Percentiles rank a stretch among this genome's conserved stretches.
Conservation (phyloP, 2,329 filamentous ascomycete genomes). For the Colletotrichum melonis region DNA sequence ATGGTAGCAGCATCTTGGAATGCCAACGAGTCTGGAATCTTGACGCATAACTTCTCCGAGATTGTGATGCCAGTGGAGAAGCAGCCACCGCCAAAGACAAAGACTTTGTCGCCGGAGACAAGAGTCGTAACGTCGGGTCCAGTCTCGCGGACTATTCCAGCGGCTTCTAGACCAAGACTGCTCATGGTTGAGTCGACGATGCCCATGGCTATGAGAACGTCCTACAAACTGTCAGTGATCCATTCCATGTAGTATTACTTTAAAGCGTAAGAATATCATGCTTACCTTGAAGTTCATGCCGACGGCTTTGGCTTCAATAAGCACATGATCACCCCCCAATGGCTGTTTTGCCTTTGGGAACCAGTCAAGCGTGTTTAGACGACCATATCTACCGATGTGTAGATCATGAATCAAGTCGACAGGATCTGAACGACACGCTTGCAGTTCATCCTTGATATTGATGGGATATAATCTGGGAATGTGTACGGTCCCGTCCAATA, state of each 20-base stretch:
- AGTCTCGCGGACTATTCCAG: slow-evolving; percentile 45
- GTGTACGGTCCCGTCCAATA: not conserved
- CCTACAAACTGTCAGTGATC: not conserved
- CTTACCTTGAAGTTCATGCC: slow-evolving; percentile 30
- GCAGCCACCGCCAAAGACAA: slow-evolving; percentile 9
- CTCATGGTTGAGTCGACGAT: slow-evolving; percentile 27
- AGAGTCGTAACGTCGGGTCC: slow-evolving; percentile 43
- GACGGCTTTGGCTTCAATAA: slow-evolving; percentile 5
- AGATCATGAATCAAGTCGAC: not conserved
- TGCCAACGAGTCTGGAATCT: slow-evolving; percentile 48
- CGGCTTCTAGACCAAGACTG: slow-evolving; percentile 43
- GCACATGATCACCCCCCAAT: slow-evolving; percentile 1
- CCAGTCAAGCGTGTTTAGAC: slow-evolving; percentile 22
- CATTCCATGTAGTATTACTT: slow-evolving; percentile 27
- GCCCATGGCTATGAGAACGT: slow-evolving; percentile 39
- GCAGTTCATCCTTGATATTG: slow-evolving; percentile 4
- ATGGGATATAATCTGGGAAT: slow-evolving; percentile 11
- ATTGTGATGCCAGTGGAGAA: slow-evolving; percentile 15
- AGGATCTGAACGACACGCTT: too few species aligned
- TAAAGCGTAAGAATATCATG: slow-evolving; percentile 40
- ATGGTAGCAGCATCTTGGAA: slow-evolving; percentile 51
- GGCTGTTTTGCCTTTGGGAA: not conserved
- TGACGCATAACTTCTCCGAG: slow-evolving; percentile 34
- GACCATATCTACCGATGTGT: slow-evolving; percentile 7
- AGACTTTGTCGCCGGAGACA: slow-evolving; percentile 38